Base-by-base conservation (phyloP, 495 filamentous ascomycete genomes). In the Hypoxylon subgilvum region DNA sequence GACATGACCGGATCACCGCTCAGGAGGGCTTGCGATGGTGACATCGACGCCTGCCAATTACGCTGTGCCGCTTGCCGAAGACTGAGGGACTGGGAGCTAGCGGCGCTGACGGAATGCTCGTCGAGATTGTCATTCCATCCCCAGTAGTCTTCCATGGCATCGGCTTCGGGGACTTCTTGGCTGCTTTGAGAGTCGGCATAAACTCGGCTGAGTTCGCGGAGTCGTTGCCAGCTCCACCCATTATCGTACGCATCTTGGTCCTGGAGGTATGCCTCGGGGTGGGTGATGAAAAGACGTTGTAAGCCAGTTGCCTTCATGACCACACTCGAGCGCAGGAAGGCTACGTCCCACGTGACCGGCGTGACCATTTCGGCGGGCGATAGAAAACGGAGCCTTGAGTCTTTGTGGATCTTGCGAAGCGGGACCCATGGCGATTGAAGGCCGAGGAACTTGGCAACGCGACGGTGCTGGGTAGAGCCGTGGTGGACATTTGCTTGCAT, bases 331-430 rank as follows among this genome's bases (percentile, higher is more conserved):
- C 73, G 67, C 23, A 91, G 72, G 42, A 89, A 90, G 4, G 83
- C 76, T 8, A 82, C 82, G 31, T 83, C 83, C 88, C 88, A 91
- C 3, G 84, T 73, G 4, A 82, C 79, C 3, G 84, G 78, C 3
- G 84, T 88, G 17, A 84, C 70, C 81, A 89, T 85, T 66, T 91
- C 88, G 1, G 82, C 72, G 1, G 78, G 76, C 17, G 75, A 75
- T 13, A 91, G 77, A 59, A 88, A 90, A 6, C 82, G 82, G 1
- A 91, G 76, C 8, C 78, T 75, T 0, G 84, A 82, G 44, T 88
- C 84, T 57, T 84, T 88, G 68, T 86, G 80, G 2, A 88, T 64
- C 63, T 91, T 91, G 19, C 88, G 80, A 14, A 91, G 72, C 3
- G 88, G 88, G 7, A 88, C 75, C 79, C 86, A 89, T 6, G 78